A percentile compares a stretch with the other conserved stretches of the same genome.
Evolutionary conservation across 352 stramenopile genomes (phyloP).

Genomic region (Pythium rhizo-oryzae): DNA sequence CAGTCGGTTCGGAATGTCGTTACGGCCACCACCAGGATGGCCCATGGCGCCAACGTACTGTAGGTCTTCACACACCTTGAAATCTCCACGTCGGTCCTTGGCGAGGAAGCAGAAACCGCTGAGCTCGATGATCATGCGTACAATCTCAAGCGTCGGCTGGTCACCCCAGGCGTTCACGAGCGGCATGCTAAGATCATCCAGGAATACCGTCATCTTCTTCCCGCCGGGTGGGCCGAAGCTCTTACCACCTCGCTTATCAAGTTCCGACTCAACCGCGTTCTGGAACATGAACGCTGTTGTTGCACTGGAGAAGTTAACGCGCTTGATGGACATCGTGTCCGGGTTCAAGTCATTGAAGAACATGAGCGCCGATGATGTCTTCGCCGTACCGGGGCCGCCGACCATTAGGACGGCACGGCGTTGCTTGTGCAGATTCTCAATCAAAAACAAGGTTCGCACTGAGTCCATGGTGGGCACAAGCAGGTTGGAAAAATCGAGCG

Average conservation of each 20-base stretch:
- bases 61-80: conserved; percentile 98
- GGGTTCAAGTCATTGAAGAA: conserved; percentile 96
- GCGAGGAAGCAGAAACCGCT: conserved; percentile 98
- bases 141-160: conserved; percentile 98
- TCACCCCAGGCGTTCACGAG: conserved; percentile 99
- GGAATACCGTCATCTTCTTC: conserved; percentile 99
- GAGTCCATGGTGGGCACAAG: conserved; percentile 99
- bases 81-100: conserved; percentile 98
- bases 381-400: conserved; percentile 96
- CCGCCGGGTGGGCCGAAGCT: conserved; percentile 97
- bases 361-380: conserved; percentile 98
- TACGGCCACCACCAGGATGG: conserved; percentile 96
- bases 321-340: conserved; percentile 95
- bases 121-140: conserved; percentile 97
- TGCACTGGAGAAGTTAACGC: conserved; percentile 98
- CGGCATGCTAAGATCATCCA: conserved; percentile 98
- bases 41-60: conserved; percentile 98
- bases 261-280: conserved; percentile 96
- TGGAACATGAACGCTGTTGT: conserved; percentile 99
- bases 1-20: conserved; percentile 99
- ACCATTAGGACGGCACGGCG: conserved; percentile 95
- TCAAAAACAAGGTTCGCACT: conserved; percentile 94
- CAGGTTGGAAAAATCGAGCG: conserved; percentile 97
- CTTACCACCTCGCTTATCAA: conserved; percentile 98
- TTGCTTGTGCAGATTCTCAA: conserved; percentile 94